Evolutionary conservation across 2,329 filamentous ascomycete species (phyloP), one percentile per base, ranked within the genome.

Genomic region (Zopfia rhizophila): DNA sequence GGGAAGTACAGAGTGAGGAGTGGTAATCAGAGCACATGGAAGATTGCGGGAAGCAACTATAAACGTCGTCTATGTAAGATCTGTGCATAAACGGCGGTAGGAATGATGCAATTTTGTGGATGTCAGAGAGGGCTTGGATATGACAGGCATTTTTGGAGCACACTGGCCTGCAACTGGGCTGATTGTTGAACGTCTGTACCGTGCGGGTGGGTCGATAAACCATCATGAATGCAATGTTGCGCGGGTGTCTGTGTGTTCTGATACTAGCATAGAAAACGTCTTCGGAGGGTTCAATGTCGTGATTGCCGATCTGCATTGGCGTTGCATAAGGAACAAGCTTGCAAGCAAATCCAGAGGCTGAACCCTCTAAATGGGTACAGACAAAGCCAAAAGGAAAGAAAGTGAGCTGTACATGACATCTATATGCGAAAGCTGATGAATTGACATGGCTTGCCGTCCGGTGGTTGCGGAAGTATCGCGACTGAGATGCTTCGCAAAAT

Each of bases 221-320:
- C 21, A 47, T 25, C 28, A 18, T 28, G 23, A 13, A 27, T 45
- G 25, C 38, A 33, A 18, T 23, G 6, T 37, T 5, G 30, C 10
- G 17, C 16, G 18, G n/a, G 17, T 31, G 32, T 48, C 46, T 53
- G 37, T 18, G 29, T 35, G 22, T 13, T 39, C 27, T 44, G 16
- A 32, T 35, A 23, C 38, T 13, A n/a, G 16, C 11, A 23, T 31
- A 17, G 51, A 41, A 58, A 48, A 60, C 64, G 65, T 55, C 55
- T 69, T 69, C 49, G 48, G 52, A 56, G 62, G 57, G 53, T 61
- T 30, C n/a, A 49, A 70, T 70, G 63, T 67, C 66, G 68, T 65
- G 60, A 66, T 69, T 59, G 42, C 35, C 24, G 57, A 63, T 66
- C 59, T 51, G 50, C 58, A 53, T 43, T 38, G 31, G 45, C 28